Percentiles rank a stretch among this genome's conserved stretches.
phyloP scores from a whole-genome alignment of 148 eudicot genomes.

The Mesembryanthemum crystallinum region DNA sequence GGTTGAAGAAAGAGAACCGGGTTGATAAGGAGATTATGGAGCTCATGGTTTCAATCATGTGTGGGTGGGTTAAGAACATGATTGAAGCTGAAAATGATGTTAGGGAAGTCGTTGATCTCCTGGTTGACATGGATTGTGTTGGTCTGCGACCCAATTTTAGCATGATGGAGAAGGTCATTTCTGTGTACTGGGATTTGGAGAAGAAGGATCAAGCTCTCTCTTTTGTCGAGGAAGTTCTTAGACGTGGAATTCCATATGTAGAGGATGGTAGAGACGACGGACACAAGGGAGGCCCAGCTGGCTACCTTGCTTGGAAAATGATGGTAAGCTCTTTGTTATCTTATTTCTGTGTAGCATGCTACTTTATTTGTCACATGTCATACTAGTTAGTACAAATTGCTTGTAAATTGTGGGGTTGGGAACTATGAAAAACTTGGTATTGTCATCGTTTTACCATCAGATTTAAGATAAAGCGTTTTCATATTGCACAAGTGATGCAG shows the following conservation, averaged over 20 bases:
- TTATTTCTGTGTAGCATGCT: background rate
- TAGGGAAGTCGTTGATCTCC: slow-evolving; percentile 67
- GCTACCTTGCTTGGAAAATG: slow-evolving; percentile 97
- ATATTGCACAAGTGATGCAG: background rate
- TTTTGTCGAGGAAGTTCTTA: slow-evolving; percentile 69
- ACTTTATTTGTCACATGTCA: background rate
- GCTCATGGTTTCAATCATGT: slow-evolving; percentile 90
- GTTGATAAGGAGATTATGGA: slow-evolving; percentile 97
- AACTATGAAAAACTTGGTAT: background rate
- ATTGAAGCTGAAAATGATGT: slow-evolving; percentile 50
- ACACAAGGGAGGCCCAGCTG: slow-evolving; percentile 75
- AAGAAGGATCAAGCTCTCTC: slow-evolving; percentile 51
- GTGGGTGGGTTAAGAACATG: slow-evolving; percentile 83
- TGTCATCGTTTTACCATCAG: background rate
- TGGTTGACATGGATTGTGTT: slow-evolving; percentile 96
- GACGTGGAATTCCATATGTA: slow-evolving; percentile 43
- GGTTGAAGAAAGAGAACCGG: slow-evolving; percentile 83
- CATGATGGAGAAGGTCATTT: slow-evolving; percentile 90
- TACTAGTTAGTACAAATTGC: background rate
- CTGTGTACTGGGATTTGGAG: slow-evolving; percentile 69
- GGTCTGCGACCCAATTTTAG: slow-evolving; percentile 78
- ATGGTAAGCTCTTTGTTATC: slow-evolving; percentile 51
- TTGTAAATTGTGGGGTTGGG: background rate
- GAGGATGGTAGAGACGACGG: slow-evolving; percentile 40
- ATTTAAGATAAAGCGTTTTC: background rate